phyloP scores from a whole-genome alignment of 306 rosid genomes.

The Canavalia gladiata region DNA sequence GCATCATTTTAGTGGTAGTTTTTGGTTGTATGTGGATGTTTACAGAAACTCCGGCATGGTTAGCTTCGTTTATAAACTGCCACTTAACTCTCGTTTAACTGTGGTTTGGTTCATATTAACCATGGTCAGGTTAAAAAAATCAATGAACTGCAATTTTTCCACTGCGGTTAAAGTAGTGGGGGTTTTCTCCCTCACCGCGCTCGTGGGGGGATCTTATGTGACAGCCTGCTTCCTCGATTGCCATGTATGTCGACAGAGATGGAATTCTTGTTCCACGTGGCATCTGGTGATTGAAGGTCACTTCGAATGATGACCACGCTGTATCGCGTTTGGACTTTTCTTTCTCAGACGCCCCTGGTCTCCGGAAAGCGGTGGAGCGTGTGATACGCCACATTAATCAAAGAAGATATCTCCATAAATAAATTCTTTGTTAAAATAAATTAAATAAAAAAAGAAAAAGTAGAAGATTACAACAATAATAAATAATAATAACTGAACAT shows the following conservation, averaged over 20 bases:
- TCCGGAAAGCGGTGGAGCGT: slow-evolving; percentile 47
- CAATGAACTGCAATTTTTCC: slow-evolving; percentile 44
- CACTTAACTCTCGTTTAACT: slow-evolving; percentile 39
- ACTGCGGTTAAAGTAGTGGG: slow-evolving; percentile 57
- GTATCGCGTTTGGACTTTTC: not conserved
- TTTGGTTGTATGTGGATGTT: slow-evolving; percentile 42
- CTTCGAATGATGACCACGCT: not conserved
- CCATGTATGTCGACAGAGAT: slow-evolving; percentile 23
- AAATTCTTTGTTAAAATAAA: not conserved
- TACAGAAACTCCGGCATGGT: slow-evolving; percentile 53
- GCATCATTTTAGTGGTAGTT: slow-evolving; percentile 61
- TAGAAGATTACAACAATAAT: not conserved
- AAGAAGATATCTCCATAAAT: not conserved
- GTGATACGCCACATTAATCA: slow-evolving; percentile 47
- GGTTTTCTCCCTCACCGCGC: slow-evolving; percentile 25
- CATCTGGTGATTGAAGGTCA: not conserved
- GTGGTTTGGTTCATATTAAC: slow-evolving; percentile 57
- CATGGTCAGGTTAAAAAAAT: slow-evolving; percentile 55
- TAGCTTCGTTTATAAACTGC: slow-evolving; percentile 61
- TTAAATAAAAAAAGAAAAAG: not conserved
- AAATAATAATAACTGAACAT: not conserved
- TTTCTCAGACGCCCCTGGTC: slow-evolving; percentile 46
- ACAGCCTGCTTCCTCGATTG: slow-evolving; percentile 21
- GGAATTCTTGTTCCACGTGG: slow-evolving; percentile 43
- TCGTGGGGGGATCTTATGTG: not conserved